Conservation (phyloP, 176 grass and related monocot genomes). For the Musa beccarii region DNA sequence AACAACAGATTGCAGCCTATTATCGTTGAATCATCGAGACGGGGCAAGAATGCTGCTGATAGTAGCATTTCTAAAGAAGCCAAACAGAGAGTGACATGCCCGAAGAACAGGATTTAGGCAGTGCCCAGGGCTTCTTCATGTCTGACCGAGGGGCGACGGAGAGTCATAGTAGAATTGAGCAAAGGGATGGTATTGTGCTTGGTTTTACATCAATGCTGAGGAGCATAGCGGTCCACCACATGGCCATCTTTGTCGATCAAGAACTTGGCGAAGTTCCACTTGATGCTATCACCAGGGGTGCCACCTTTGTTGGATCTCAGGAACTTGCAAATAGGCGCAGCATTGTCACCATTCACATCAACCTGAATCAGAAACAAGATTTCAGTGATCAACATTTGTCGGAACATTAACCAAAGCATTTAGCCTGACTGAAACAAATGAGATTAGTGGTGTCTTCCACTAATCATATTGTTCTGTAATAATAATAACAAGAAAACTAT, state of each 20-base stretch:
- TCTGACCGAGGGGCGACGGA: no score
- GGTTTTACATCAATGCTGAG: constrained; percentile 43
- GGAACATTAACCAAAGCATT: background rate
- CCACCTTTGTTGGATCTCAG: constrained; percentile 74
- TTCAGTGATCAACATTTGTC: background rate
- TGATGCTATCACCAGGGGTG: constrained; percentile 61
- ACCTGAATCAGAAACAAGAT: constrained; percentile 29
- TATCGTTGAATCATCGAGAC: no score
- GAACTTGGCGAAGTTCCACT: constrained; percentile 96
- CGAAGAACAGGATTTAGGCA: constrained; percentile 21
- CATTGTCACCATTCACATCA: constrained; percentile 68
- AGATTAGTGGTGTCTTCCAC: no score
- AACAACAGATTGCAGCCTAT: no score
- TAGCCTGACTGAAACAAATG: no score
- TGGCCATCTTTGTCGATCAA: constrained; percentile 72
- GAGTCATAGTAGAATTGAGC: background rate
- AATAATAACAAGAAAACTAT: background rate
- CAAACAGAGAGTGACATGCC: background rate
- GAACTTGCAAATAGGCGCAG: constrained; percentile 80
- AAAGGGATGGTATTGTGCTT: background rate
- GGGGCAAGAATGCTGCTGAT: background rate
- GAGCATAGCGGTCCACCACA: constrained; percentile 67
- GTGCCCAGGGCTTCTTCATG: constrained; percentile 53
- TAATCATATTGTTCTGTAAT: no score
- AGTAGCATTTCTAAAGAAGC: background rate